Conservation (phyloP, 2,329 filamentous ascomycete genomes). For the Aureobasidium sp. region DNA sequence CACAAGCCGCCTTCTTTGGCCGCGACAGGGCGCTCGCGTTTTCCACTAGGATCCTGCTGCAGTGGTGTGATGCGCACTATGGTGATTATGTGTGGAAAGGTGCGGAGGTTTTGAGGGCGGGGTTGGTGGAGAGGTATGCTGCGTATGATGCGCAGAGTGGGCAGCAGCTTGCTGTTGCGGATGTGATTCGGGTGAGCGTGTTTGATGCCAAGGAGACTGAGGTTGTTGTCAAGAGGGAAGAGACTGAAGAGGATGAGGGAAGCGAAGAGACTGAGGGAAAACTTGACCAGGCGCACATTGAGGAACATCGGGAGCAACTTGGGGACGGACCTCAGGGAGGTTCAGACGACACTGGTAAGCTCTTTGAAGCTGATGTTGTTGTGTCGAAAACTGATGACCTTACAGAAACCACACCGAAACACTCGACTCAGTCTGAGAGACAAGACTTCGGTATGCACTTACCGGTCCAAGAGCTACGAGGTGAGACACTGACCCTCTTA, state of each 20-base stretch:
- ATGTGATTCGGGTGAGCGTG: not conserved
- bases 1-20: slow-evolving; percentile 1
- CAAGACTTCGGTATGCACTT: not conserved
- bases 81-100: not conserved
- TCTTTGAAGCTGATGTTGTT: not conserved
- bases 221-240: not conserved
- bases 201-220: slow-evolving; percentile 4
- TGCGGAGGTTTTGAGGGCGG: not conserved
- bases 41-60: not conserved
- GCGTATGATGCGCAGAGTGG: not conserved
- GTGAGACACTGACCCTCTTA: not conserved
- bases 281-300: not conserved
- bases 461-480: not conserved
- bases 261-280: not conserved
- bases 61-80: slow-evolving; percentile 5
- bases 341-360: not conserved
- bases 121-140: not conserved
- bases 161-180: not conserved
- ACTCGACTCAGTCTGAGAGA: not conserved
- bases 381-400: not conserved
- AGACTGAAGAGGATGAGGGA: not conserved
- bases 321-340: not conserved
- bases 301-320: not conserved
- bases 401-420: not conserved
- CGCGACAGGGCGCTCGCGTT: not conserved